Evolutionary conservation across 257 asterid species (phyloP), one percentile per base, ranked within the genome.

Genomic region (Solanum stenotomum): DNA sequence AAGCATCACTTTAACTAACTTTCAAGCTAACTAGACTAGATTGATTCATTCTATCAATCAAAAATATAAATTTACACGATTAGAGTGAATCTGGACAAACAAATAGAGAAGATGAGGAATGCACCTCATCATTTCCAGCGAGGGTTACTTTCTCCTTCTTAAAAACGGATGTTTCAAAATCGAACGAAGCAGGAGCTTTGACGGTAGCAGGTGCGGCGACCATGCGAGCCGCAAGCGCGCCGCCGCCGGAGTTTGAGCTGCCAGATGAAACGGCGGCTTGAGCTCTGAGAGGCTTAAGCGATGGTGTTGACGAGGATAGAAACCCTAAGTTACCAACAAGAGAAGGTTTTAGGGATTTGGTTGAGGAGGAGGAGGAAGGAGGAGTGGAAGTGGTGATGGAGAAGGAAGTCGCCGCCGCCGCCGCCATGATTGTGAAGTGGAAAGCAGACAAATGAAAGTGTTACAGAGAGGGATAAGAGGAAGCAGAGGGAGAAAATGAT

Each of bases 41-140:
- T 46, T 1, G 3, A 29, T 81, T 29, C 18, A 75, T 75, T 10
- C 18, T 35, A 14, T 35, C 31, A 35, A 75, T 75, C 40, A 74
- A 20, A 71, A 15, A 16, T 9, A 37, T 5, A 20, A 23, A 23
- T 75, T 1, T 1, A 44, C 31, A 34, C 8, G 37, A 18, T 52
- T 52, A 52, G 0, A 2, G 6, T 16, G 63, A 52, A 18, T 52
- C 63, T 52, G n/a, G n/a, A 18, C 9, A 18, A 49, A 52, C 63
- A 52, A 52, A 18, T 52, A 52, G 35, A 6, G 14, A 72, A 16
- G 13, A 35, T 1, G 42, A 20, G 44, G 1, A 10, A 77, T 77
- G 68, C 40, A 96, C 98, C 98, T 95, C 99, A 6, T 95, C 98
- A 88, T 93, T 92, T 35, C 99, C 98, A 70, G 98, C 98, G 44